Evolutionary conservation across 2,329 filamentous ascomycete species (phyloP), one percentile per base, ranked within the genome.

Genomic region (Arthroderma uncinatum): DNA sequence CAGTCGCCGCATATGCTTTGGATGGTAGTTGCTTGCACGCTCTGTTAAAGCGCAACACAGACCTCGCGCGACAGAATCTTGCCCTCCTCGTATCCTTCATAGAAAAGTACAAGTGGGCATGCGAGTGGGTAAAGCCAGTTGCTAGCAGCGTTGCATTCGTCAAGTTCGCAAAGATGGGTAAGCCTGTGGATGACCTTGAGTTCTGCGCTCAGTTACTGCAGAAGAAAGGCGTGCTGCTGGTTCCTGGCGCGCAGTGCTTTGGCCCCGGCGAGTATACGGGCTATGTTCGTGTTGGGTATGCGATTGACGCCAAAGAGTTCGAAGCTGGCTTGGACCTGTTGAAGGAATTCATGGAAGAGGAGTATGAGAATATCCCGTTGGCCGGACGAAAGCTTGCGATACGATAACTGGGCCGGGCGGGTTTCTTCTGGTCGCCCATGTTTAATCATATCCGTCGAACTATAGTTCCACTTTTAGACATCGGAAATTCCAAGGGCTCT

Each of bases 61-160:
- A 75, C 25, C 77, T 93, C 1, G 86, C 85, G 2, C 83, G 79
- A 63, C 80, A 74, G 1, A 93, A 93, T 66, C 67, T 86, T 2
- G 78, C 73, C 2, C 66, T 89, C 5, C 68, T 92, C n/a, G 82
- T 84, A 58, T 75, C 73, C 1, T 92, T 89, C 61, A 76, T 91
- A 2, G 76, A 83, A 28, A 78, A 80, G 55, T 80, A 90, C 66
- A 75, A 78, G 39, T 78, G 79, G 61, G 77, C 81, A 5, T 85
- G 82, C 64, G 79, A 79, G 1, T 93, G 86, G 86, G 77, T 83
- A 3, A 86, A 82, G 69, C 89, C 89, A 1, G 81, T 81, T 4
- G 88, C 87, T 0, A 89, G 89, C 0, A 94, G 88, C 1, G 92
- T 86, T 7, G 86, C 86, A 0, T 87, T 94, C 65, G 73, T 94